A percentile compares a stretch with the other conserved stretches of the same genome.
phyloP scores from a whole-genome alignment of 139 green algal species.

The Coelastrella sp. region DNA sequence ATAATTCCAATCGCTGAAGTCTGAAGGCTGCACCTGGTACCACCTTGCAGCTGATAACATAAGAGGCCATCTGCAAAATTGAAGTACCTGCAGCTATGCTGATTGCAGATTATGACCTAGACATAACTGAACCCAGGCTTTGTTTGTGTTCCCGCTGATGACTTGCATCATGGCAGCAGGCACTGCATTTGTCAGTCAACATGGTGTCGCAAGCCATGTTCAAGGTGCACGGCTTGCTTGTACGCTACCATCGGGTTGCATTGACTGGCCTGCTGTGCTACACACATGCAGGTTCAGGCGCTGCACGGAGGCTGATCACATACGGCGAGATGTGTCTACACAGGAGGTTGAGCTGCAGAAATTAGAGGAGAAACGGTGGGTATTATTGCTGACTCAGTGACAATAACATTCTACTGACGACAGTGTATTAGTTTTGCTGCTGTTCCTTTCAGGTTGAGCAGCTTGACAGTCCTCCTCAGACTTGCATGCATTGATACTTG shows the following conservation, averaged over 20 bases:
- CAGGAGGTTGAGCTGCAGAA: constrained; percentile 52
- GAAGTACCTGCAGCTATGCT: too few relatives aligned
- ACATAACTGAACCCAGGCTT: too few relatives aligned
- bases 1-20: neutral
- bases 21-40: neutral
- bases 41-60: too few relatives aligned
- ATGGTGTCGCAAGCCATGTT: too few relatives aligned
- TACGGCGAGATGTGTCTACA: constrained; percentile 55
- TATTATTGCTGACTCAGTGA: neutral
- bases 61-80: too few relatives aligned
- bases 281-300: constrained; percentile 53
- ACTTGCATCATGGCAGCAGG: too few relatives aligned
- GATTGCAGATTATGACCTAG: too few relatives aligned
- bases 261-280: neutral
- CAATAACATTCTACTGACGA: neutral
- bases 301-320: constrained; percentile 66
- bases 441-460: too few relatives aligned
- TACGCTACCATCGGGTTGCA: neutral
- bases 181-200: too few relatives aligned
- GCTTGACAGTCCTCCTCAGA: too few relatives aligned
- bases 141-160: too few relatives aligned
- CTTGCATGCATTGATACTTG: neutral
- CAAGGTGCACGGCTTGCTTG: too few relatives aligned
- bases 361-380: constrained; percentile 53
- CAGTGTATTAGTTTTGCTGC: neutral